Evolutionary conservation across 805 yeast species (phyloP), one percentile per base, ranked within the genome.

Genomic region (Lachancea mirantina): DNA sequence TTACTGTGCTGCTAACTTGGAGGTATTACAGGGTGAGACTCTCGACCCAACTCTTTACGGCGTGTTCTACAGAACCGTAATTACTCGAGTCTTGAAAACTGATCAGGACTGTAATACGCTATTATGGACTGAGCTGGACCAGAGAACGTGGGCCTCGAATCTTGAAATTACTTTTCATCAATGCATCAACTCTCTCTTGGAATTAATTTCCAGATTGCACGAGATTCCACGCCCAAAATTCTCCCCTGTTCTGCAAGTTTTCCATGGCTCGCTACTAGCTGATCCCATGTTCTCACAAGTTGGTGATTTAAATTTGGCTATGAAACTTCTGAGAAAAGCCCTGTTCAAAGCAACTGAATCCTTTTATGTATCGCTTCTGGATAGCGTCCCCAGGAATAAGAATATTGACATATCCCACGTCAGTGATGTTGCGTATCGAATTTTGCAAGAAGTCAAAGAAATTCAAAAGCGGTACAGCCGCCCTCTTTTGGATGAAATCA

Each of bases 381-480:
- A 65, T 3, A 55, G 56, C 5, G 59, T 82, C n/a, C 92, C 94
- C 0, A 61, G 80, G 17, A 75, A 71, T 47, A 62, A 65, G 24
- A 61, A 76, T 0, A 51, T 80, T 6, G 72, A 65, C 23, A 57
- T 78, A 2, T 47, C 65, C 16, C 80, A 80, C 54, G 64, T 81
- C 2, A 64, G 72, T 28, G 68, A 74, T 26, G 62, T 78, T 4
- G 74, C 78, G 0, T 77, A 76, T 28, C 47, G 52, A 23, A 66
- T 83, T 14, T 64, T 76, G 6, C 55, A 57, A 3, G 66, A 67
- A 19, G 70, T 78, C 11, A 61, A 68, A 35, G 46, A 47, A 13
- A 50, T 80, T 17, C 83, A 78, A 41, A 78, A 73, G 39, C 57
- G 74, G 39, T 83, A 77, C 47, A 72, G 70, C 22, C 61, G 58